A percentile compares a stretch with the other conserved stretches of the same genome.
phyloP scores from a whole-genome alignment of 176 grass and related monocot genomes.

The barley (Hordeum vulgare) region DNA sequence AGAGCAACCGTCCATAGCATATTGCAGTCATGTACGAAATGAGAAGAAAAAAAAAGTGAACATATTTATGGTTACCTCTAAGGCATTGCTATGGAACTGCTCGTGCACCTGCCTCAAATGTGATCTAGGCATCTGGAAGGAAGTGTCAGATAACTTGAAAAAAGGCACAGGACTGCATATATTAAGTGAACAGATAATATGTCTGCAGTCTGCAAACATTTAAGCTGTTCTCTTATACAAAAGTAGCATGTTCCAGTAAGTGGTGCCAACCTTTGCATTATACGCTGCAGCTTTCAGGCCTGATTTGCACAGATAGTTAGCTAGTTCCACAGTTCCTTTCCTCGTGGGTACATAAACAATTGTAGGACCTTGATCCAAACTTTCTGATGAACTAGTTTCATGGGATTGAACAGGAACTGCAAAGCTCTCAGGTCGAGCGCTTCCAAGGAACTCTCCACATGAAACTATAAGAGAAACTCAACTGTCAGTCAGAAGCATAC shows the following conservation, averaged over 20 bases:
- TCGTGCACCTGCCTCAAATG: slow-evolving; percentile 82
- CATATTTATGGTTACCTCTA: slow-evolving; percentile 52
- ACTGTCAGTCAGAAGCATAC: background rate
- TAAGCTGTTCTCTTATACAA: background rate
- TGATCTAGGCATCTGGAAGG: slow-evolving; percentile 71
- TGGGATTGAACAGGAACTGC: slow-evolving; percentile 16
- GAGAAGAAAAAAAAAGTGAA: background rate
- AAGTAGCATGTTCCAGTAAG: background rate
- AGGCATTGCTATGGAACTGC: slow-evolving; percentile 66
- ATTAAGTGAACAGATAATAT: background rate
- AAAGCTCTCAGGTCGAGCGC: slow-evolving; percentile 21
- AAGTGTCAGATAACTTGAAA: slow-evolving; percentile 9
- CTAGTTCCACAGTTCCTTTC: slow-evolving; percentile 67
- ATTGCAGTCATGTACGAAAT: slow-evolving; percentile 15
- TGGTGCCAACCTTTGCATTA: slow-evolving; percentile 78
- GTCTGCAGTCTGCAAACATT: background rate
- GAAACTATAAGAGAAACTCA: slow-evolving; percentile 57
- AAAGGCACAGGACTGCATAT: background rate
- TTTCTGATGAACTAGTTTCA: slow-evolving; percentile 33
- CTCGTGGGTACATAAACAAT: slow-evolving; percentile 94
- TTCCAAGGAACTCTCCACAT: slow-evolving; percentile 70
- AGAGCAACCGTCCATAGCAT: background rate
- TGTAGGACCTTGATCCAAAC: slow-evolving; percentile 69
- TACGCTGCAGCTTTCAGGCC: slow-evolving; percentile 90
- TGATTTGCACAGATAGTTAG: slow-evolving; percentile 64